Evolutionary conservation across 768 basidiomycete genomes (phyloP).

Genomic region (Trametes coccinea): DNA sequence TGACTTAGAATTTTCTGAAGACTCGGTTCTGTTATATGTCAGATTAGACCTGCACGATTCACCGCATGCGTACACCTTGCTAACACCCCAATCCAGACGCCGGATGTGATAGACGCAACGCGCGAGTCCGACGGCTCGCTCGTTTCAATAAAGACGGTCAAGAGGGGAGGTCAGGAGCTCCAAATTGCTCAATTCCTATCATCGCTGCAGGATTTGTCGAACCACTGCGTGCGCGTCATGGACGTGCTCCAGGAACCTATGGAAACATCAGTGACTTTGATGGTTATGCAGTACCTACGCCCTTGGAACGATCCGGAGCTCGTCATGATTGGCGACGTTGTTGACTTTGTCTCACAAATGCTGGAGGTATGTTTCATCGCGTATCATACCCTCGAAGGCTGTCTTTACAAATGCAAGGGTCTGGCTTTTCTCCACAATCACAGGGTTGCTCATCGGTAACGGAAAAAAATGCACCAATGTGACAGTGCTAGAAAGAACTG

Average conservation of each 20-base stretch:
- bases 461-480: neutral
- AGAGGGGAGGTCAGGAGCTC: slow-evolving; percentile 8
- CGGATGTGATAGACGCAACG: slow-evolving; percentile 21
- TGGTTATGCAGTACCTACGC: slow-evolving; percentile 28
- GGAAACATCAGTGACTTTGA: neutral
- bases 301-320: slow-evolving; percentile 23
- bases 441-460: slow-evolving; percentile 24
- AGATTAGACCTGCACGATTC: too few species aligned
- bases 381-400: too few species aligned
- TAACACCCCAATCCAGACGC: too few species aligned
- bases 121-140: neutral
- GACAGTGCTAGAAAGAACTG: too few species aligned
- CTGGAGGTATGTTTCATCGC: slow-evolving; percentile 2
- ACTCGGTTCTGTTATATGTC: too few species aligned
- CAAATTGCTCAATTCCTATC: slow-evolving; percentile 10
- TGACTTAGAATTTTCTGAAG: too few species aligned
- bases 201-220: slow-evolving; percentile 8
- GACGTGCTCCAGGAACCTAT: slow-evolving; percentile 25
- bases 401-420: slow-evolving; percentile 11
- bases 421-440: slow-evolving; percentile 21
- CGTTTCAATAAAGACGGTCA: slow-evolving; percentile 20
- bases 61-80: too few species aligned
- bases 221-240: slow-evolving; percentile 29
- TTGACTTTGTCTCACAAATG: slow-evolving; percentile 18
- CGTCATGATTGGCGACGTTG: slow-evolving; percentile 13